These are phyloP conservation scores for Monilinia aucupariae DNA, from an alignment of 2,329 filamentous ascomycete species.

Conservation along the genomic window DNA sequence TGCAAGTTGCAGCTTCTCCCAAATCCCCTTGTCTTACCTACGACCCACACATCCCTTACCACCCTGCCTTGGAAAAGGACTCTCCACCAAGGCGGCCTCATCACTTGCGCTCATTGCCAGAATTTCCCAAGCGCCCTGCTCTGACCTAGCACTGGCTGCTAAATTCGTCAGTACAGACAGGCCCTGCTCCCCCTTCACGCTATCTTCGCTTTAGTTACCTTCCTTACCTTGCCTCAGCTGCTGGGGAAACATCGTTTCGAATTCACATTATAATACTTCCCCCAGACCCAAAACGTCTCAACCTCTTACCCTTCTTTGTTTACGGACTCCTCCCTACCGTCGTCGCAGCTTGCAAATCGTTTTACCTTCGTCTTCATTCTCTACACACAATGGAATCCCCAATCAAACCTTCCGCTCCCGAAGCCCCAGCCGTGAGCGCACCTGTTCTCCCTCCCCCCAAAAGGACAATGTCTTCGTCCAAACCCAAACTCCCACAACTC, in stretches of 20 bases:
- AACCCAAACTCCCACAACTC: slow-evolving; percentile 56
- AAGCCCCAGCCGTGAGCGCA: slow-evolving; percentile 22
- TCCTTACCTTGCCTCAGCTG: slow-evolving; percentile 18
- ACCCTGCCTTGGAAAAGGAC: slow-evolving; percentile 1
- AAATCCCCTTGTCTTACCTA: slow-evolving; percentile 7
- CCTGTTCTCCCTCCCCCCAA: slow-evolving; percentile 24
- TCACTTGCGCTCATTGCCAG: slow-evolving; percentile 14
- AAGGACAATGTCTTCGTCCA: slow-evolving; percentile 33
- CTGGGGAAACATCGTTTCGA: slow-evolving; percentile 21
- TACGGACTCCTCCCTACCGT: slow-evolving; percentile 28
- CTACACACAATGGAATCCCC: slow-evolving; percentile 19
- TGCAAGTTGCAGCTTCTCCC: no score
- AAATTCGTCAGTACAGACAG: slow-evolving; percentile 17
- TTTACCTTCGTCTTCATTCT: slow-evolving; percentile 28
- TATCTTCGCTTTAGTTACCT: slow-evolving; percentile 15
- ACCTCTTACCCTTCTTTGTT: slow-evolving; percentile 19
- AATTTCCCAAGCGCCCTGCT: slow-evolving; percentile 18
- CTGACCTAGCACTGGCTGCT: slow-evolving; percentile 15
- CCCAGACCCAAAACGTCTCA: slow-evolving; percentile 19
- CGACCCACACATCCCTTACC: slow-evolving; percentile 12
- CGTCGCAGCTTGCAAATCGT: slow-evolving; percentile 28
- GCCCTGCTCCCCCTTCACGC: slow-evolving; percentile 25
- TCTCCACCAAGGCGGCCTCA: slow-evolving; percentile 13
- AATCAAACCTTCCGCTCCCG: slow-evolving; percentile 4
- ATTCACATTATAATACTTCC: slow-evolving; percentile 33